These are phyloP conservation scores for Aspergillus hiratsukae DNA, from an alignment of 2,329 filamentous ascomycete genomes.

Conservation along the genomic window DNA sequence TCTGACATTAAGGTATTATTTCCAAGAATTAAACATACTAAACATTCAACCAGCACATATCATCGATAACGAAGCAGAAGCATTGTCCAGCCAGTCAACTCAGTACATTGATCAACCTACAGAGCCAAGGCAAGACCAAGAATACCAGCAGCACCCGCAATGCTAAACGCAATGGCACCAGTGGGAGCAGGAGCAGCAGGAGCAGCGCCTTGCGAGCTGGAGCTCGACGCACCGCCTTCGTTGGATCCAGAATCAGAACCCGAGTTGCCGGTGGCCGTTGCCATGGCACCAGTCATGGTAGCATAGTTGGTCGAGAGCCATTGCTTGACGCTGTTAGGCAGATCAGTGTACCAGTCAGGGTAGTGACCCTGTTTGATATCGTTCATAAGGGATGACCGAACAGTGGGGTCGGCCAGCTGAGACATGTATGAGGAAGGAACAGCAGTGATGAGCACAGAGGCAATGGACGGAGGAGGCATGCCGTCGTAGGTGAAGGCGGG, in stretches of 20 bases:
- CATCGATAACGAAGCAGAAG: background rate
- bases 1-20: background rate
- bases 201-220: conserved; percentile 11
- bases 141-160: conserved; percentile 19
- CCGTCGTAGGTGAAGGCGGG: conserved; percentile 3
- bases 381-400: conserved; percentile 17
- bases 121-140: conserved; percentile 21
- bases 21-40: background rate
- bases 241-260: conserved; percentile 4
- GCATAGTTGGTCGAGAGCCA: conserved; percentile 13
- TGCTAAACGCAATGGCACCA: conserved; percentile 12
- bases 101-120: conserved; percentile 5
- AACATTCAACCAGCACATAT: background rate
- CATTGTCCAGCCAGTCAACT: background rate
- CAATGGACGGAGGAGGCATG: conserved; percentile 21
- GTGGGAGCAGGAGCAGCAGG: conserved; percentile 13
- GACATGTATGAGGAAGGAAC: conserved; percentile 21
- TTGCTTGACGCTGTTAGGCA: conserved; percentile 24
- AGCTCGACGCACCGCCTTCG: conserved; percentile 1
- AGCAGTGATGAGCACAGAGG: conserved; percentile 22
- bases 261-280: background rate
- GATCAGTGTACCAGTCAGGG: conserved; percentile 24
- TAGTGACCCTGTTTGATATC: conserved; percentile 20
- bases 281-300: conserved; percentile 1
- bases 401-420: conserved; percentile 16